A percentile compares a stretch with the other conserved stretches of the same genome.
Evolutionary conservation across 169 alveolate genomes (phyloP).

Genomic region (Toxoplasma gondii): DNA sequence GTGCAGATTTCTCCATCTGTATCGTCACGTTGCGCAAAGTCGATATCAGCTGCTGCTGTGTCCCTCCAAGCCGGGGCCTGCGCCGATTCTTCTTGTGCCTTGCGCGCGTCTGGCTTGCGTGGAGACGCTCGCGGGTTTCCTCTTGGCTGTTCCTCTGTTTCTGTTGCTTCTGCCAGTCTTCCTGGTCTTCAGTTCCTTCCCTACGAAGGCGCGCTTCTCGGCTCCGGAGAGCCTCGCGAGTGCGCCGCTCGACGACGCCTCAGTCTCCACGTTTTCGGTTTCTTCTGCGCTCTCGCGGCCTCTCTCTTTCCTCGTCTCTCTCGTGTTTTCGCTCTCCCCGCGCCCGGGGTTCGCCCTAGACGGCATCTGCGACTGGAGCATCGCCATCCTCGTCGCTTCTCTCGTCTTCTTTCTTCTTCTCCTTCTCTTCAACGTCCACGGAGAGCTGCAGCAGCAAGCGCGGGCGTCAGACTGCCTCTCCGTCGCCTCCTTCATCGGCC

Average conservation of each 20-base stretch:
- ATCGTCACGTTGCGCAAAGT: neutral
- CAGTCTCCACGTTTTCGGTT: neutral
- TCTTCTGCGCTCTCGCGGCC: neutral
- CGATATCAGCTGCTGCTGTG: neutral
- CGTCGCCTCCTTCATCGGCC: neutral
- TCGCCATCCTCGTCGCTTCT: neutral
- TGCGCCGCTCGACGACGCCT: neutral
- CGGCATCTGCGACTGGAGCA: neutral
- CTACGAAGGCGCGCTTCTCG: neutral
- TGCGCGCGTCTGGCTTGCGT: neutral
- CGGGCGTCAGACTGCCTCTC: neutral
- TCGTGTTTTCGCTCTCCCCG: neutral
- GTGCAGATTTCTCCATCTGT: neutral
- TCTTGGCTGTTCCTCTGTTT: neutral
- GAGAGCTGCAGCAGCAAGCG: constrained; percentile 13
- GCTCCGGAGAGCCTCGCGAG: neutral
- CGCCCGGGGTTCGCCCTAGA: neutral
- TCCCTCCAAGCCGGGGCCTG: neutral
- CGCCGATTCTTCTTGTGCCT: neutral
- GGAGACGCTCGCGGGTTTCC: constrained; percentile 6
- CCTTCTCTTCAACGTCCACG: constrained; percentile 16
- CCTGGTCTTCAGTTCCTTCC: neutral
- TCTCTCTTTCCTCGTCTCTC: neutral
- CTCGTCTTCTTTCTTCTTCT: neutral
- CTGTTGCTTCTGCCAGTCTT: neutral